phyloP scores from a whole-genome alignment of 2,329 filamentous ascomycete species.

The Ophiostoma pallidulum region DNA sequence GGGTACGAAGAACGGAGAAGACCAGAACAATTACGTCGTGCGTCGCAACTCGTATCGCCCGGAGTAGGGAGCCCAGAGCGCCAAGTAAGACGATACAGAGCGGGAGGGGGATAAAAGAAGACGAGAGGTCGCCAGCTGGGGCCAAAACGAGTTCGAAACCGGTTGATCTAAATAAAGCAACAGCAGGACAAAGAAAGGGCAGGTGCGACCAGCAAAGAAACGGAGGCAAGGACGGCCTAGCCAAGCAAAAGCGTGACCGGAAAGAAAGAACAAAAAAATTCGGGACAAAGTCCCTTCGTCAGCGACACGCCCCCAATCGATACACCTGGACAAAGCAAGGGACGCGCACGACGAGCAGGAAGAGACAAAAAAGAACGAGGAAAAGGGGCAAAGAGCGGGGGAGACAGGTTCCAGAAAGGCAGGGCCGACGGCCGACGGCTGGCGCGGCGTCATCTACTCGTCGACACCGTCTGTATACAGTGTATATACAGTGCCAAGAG shows the following conservation, averaged over 20 bases:
- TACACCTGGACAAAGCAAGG: neutral
- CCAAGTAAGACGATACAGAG: neutral
- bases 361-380: neutral
- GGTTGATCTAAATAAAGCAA: constrained; percentile 8
- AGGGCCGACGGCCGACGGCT: constrained; percentile 1
- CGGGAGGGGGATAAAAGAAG: neutral
- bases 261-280: neutral
- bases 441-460: constrained; percentile 1
- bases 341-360: neutral
- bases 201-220: neutral
- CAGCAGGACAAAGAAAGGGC: neutral
- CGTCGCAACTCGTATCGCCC: too few relatives aligned
- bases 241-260: neutral
- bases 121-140: neutral
- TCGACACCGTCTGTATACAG: neutral
- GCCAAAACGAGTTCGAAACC: constrained; percentile 2
- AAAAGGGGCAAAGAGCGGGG: too few relatives aligned
- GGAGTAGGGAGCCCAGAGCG: too few relatives aligned
- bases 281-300: constrained; percentile 2
- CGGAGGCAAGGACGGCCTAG: neutral
- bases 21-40: too few relatives aligned
- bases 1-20: neutral
- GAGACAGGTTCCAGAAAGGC: neutral
- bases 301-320: too few relatives aligned
- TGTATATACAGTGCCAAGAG: neutral